Base-by-base conservation (phyloP, 2,329 filamentous ascomycete species). In the Pseudocercospora cruenta region DNA sequence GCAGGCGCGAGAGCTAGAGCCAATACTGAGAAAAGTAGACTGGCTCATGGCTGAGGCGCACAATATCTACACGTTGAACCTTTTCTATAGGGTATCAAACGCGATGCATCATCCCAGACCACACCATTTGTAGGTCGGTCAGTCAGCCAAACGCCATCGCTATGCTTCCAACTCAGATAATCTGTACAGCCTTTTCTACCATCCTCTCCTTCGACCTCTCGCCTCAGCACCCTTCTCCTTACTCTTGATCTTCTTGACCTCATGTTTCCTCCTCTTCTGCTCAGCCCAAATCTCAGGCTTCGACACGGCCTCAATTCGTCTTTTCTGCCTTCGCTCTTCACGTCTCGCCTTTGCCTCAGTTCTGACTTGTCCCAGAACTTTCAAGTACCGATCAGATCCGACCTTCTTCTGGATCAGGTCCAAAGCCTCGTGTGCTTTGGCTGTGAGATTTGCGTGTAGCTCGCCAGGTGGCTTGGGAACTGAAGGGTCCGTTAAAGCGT, bases 221-320 rank as follows among this genome's bases (percentile, higher is more conserved):
- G 91, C 88, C 80, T 93, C 90, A 71, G 84, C 81, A 0, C 91
- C 90, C 78, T 87, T 92, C 78, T 90, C 91, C 85, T 93, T 96
- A 78, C 90, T 88, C 79, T 89, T 88, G 73, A 90, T 90, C 81
- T 90, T 93, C 84, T 95, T 95, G 82, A 90, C 88, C 77, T 95
- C 92, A 68, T 91, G 86, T 83, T 90, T 93, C 82, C 90, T 91
- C 77, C 87, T 88, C 88, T 97, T 97, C 72, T 91, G 89, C 75
- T 86, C 84, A 28, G 89, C 92, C 73, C 89, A 88, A 76, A 85
- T 90, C 80, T 95, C 94, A 1, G 95, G 95, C 75, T 91, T 87
- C 58, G 86, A 86, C 24, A 99, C 89, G 10, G 92, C 92, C 77
- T 96, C 94, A 70, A 98, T 92, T 80, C 92, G 92, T 74, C 95